phyloP scores from a whole-genome alignment of 2,329 filamentous ascomycete genomes.

The Xylariaceae sp. region DNA sequence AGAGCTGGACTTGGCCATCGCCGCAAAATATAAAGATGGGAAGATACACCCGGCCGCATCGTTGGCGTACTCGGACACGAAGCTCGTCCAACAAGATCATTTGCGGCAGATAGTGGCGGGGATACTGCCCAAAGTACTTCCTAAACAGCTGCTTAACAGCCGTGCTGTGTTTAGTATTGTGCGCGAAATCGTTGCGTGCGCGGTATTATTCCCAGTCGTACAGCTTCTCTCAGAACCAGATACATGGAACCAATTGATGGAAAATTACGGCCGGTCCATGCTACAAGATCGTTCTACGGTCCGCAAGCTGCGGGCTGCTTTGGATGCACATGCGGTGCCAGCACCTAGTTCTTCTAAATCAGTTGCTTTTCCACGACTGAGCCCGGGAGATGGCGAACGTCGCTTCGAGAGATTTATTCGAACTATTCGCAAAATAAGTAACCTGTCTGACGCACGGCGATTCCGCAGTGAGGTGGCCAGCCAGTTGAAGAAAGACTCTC shows the following conservation, averaged over 20 bases:
- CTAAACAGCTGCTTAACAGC: slow-evolving; percentile 76
- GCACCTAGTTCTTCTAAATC: slow-evolving; percentile 69
- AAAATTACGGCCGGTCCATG: slow-evolving; percentile 84
- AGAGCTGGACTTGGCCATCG: slow-evolving; percentile 93
- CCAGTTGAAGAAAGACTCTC: slow-evolving; percentile 84
- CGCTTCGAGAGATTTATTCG: slow-evolving; percentile 95
- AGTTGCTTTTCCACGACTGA: slow-evolving; percentile 79
- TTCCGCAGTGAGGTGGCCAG: slow-evolving; percentile 93
- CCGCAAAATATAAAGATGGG: slow-evolving; percentile 89
- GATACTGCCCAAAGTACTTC: slow-evolving; percentile 77
- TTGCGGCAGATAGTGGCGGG: slow-evolving; percentile 76
- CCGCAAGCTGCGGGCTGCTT: slow-evolving; percentile 84
- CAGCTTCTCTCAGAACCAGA: slow-evolving; percentile 87
- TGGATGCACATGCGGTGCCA: slow-evolving; percentile 94
- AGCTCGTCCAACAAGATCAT: slow-evolving; percentile 86
- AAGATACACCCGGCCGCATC: slow-evolving; percentile 87
- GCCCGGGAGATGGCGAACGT: slow-evolving; percentile 83
- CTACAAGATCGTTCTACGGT: slow-evolving; percentile 96
- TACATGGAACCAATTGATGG: slow-evolving; percentile 96
- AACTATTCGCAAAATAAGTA: slow-evolving; percentile 85
- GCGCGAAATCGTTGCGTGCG: slow-evolving; percentile 89
- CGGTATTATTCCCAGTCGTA: slow-evolving; percentile 84
- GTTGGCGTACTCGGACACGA: slow-evolving; percentile 82
- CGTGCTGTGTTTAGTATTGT: slow-evolving; percentile 81
- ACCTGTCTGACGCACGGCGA: slow-evolving; percentile 88